Base-by-base conservation (phyloP, 1,284 basidiomycete species). In the Ustilago loliicola region DNA sequence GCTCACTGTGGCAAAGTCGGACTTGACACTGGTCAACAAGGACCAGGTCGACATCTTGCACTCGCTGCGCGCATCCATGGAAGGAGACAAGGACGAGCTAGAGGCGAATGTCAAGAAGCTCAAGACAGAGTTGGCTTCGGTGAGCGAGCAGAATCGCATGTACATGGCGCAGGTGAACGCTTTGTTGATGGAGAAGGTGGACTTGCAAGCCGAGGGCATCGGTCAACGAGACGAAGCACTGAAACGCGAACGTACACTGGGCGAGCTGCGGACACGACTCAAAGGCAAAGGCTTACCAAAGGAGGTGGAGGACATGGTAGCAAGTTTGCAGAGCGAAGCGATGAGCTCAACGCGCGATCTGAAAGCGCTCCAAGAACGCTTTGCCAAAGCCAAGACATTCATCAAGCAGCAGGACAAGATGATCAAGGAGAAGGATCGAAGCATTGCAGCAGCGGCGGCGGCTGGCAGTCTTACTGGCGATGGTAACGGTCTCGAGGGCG, bases 181-280 rank as follows among this genome's bases (percentile, higher is more conserved):
- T 6, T 89, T 98, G 40, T 88, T 98, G 2, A 88, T 96, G 63
- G 96, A 98, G 86, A 98, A 98, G 88, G 92, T 97, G 66, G 93
- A 90, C 79, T 87, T 97, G 53, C 96, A 97, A 59, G 84, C 85
- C 61, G 83, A 81, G 29, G 84, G 83, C 9, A 84, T 86, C 53
- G 81, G 85, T 66, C 87, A 67, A 55, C 81, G 77, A 1, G 67
- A 75, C 54, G 77, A 81, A 54, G 76, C 77, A 36, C 64, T 80
- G 38, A 76, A 75, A 58, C 67, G 76, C 25, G 77, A 80, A 62
- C 66, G 77, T 11, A 65, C 74, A 19, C 64, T 77, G 48, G 74
- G 72, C 53, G 77, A 77, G 57, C 57, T 73, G n/a, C 27, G 29
- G 72, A 93, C 93, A 72, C 92, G 94, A 78, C 88, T 95, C 52